Evolutionary conservation across 768 basidiomycete genomes (phyloP).

Genomic region (Rhizopogon vesiculosus): DNA sequence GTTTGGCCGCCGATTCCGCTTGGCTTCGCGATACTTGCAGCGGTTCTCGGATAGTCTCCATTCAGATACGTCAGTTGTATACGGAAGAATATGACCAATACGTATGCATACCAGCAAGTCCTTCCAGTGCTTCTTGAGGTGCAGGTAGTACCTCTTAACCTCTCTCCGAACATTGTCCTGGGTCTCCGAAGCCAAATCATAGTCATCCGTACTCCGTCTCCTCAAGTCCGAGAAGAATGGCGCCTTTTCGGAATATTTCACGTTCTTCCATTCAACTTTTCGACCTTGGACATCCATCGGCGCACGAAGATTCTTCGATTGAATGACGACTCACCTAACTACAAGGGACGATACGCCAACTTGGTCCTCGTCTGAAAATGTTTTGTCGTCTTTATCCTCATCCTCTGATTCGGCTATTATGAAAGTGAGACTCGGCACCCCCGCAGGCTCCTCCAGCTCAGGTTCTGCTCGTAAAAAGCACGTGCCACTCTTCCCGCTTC

Average conservation of each 20-base stretch:
- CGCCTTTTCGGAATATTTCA: conserved; percentile 92
- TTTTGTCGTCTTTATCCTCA: conserved; percentile 39
- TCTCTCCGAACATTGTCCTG: conserved; percentile 79
- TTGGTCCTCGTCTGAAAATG: conserved; percentile 22
- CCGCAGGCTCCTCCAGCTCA: conserved; percentile 63
- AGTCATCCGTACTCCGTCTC: conserved; percentile 51
- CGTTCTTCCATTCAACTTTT: conserved; percentile 91
- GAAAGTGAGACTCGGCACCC: conserved; percentile 67
- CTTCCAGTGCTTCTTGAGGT: conserved; percentile 88
- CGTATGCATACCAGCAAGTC: conserved; percentile 63
- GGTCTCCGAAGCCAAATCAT: conserved; percentile 76
- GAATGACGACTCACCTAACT: not conserved
- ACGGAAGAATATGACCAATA: not conserved
- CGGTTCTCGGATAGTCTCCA: conserved; percentile 73
- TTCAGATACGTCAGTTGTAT: not conserved
- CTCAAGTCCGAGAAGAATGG: conserved; percentile 70
- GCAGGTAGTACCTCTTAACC: conserved; percentile 70
- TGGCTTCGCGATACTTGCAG: conserved; percentile 81
- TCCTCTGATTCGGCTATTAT: conserved; percentile 48
- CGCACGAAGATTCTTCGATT: not conserved
- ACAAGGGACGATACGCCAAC: conserved; percentile 27
- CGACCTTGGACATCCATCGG: conserved; percentile 40
- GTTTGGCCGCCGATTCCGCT: conserved; percentile 81
- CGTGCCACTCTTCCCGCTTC: conserved; percentile 52
- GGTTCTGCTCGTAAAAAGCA: conserved; percentile 47